Percentiles rank a stretch among this genome's conserved stretches.
Evolutionary conservation across 495 filamentous ascomycete species (phyloP).

Genomic region (Hyaloscypha variabilis): DNA sequence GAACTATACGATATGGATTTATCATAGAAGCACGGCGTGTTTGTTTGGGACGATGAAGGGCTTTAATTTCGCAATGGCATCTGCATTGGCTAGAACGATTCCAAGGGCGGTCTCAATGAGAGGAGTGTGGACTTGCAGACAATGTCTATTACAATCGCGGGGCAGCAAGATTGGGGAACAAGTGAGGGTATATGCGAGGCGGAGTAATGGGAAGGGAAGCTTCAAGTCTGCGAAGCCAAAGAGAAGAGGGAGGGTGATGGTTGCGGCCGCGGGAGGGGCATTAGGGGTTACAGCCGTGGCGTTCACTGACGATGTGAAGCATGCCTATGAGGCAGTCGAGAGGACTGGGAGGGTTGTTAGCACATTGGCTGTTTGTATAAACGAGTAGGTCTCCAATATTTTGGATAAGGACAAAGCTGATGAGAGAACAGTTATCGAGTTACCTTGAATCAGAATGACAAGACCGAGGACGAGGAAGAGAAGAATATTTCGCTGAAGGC

Average conservation of each 20-base stretch:
- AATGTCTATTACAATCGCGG: slow-evolving; percentile 28
- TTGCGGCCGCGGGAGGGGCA: slow-evolving; percentile 55
- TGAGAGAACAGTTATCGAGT: slow-evolving; percentile 69
- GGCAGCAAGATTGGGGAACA: neutral
- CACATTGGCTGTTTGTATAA: slow-evolving; percentile 78
- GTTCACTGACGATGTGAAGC: slow-evolving; percentile 72
- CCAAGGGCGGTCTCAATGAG: neutral
- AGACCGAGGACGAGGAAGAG: slow-evolving; percentile 60
- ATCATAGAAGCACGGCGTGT: neutral
- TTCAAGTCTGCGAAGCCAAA: slow-evolving; percentile 14
- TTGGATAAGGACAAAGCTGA: neutral
- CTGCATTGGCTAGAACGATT: neutral
- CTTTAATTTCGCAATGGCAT: slow-evolving; percentile 11
- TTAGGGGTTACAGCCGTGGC: slow-evolving; percentile 60
- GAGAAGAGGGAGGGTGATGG: slow-evolving; percentile 41
- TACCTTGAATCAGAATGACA: slow-evolving; percentile 70
- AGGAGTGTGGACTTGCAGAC: slow-evolving; percentile 33
- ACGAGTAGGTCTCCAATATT: slow-evolving; percentile 67
- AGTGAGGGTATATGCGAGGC: slow-evolving; percentile 16
- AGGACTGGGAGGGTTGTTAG: slow-evolving; percentile 79
- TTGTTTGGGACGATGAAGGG: slow-evolving; percentile 17
- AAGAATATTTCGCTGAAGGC: slow-evolving; percentile 67
- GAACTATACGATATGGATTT: neutral
- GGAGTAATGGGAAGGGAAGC: slow-evolving; percentile 4
- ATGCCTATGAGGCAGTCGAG: slow-evolving; percentile 72